Evolutionary conservation across 2,329 filamentous ascomycete species (phyloP).

Genomic region (Neofusicoccum kwambonambiense): DNA sequence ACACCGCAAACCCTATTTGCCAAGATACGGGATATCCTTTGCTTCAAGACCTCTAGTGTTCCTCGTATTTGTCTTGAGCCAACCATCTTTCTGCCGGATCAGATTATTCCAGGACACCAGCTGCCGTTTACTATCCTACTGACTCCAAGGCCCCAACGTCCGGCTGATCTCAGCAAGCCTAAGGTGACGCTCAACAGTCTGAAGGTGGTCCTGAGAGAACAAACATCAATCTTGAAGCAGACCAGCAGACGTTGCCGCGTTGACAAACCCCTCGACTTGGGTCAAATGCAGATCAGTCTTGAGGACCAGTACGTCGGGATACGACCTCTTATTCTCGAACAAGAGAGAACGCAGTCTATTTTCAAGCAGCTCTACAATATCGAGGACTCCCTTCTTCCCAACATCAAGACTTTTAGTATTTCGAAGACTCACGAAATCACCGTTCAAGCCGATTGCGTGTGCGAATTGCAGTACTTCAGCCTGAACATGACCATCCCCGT

Average conservation of each 20-base stretch:
- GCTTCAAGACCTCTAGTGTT: not conserved
- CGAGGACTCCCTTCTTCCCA: conserved; percentile 33
- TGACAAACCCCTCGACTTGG: conserved; percentile 31
- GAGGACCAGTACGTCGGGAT: conserved; percentile 29
- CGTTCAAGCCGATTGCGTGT: conserved; percentile 30
- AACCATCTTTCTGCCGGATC: not conserved
- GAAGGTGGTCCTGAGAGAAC: not conserved
- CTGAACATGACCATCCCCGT: conserved; percentile 21
- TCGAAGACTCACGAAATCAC: conserved; percentile 31
- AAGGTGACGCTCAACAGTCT: not conserved
- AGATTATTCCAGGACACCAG: not conserved
- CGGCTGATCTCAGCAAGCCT: not conserved
- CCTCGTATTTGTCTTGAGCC: not conserved
- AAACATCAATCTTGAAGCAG: not conserved
- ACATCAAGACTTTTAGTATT: conserved; percentile 36
- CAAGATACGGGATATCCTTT: not conserved
- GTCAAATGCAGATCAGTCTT: conserved; percentile 29
- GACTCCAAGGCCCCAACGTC: not conserved
- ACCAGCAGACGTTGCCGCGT: no score
- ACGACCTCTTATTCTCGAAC: conserved; percentile 24
- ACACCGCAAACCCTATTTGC: no score
- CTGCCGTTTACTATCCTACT: not conserved
- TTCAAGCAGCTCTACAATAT: conserved; percentile 34
- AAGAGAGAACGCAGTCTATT: conserved; percentile 25
- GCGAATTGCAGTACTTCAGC: conserved; percentile 27